Base-by-base conservation (phyloP, 257 asterid genomes). In the Solanum pimpinellifolium region DNA sequence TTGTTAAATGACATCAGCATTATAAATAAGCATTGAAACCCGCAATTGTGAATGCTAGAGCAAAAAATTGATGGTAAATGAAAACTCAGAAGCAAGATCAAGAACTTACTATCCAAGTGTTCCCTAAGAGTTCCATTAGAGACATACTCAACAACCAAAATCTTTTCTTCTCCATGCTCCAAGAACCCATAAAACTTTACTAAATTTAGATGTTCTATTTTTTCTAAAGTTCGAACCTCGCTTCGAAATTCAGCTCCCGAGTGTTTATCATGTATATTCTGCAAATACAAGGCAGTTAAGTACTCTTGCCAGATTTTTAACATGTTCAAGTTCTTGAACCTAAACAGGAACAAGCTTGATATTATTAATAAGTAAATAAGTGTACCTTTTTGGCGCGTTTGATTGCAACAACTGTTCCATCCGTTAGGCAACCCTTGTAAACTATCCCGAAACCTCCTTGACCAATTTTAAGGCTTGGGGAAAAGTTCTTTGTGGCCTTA, bases 391-490 rank as follows among this genome's bases (percentile, higher is more conserved):
- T 96, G 33, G 99, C 98, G 9, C 99, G 99, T 87, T 97, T 97
- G 85, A 97, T 89, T 31, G 99, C 99, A 81, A 97, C 98, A 27
- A 94, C 31, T 11, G 93, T 93, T 66, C 99, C 99, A 92, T 95
- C 97, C 16, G 85, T 87, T 41, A 97, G 94, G 74, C 44, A 89
- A 62, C 96, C 99, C 89, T 93, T 96, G 88, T 97, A 97, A 59
- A 97, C 99, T 8, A 98, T 96, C 90, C 99, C 99, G 84, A 96
- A 97, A 69, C 99, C 99, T 65, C 99, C 99, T 91, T 97, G 99
- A 85, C 99, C 99, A 73, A 97, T 88, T 89, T 93, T 97, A 69
- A 92, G 90, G 90, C 91, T 89, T n/a, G 98, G 98, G 35, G 98
- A 96, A 89, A 97, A 97, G 86, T 92, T 93, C 84, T 74, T 92